phyloP scores from a whole-genome alignment of 352 stramenopile species.

The Pythium folliculosum region DNA sequence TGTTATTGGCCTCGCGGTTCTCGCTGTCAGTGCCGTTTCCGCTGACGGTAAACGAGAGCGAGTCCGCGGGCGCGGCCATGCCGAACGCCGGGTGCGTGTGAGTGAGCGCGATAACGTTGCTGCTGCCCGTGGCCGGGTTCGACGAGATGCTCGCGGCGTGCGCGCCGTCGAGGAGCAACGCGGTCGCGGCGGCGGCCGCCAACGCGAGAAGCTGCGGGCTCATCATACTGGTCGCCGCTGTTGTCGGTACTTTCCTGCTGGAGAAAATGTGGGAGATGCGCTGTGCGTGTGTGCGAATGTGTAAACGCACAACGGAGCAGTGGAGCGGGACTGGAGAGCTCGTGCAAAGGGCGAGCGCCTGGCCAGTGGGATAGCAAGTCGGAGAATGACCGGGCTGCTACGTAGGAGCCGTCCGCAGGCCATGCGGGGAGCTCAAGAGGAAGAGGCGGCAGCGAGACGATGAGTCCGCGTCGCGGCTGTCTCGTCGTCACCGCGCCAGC shows the following conservation, averaged over 20 bases:
- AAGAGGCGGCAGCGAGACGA: not conserved
- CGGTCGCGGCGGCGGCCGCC: not conserved
- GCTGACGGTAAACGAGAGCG: slow-evolving; percentile 1
- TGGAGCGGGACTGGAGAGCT: not conserved
- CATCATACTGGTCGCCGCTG: not conserved
- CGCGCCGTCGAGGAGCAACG: not conserved
- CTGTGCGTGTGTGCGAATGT: not conserved
- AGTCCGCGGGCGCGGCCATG: not conserved
- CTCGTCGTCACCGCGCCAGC: not conserved
- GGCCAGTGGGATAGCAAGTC: slow-evolving; percentile 16
- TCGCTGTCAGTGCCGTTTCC: slow-evolving; percentile 2
- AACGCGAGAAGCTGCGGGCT: slow-evolving; percentile 13
- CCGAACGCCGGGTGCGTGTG: not conserved
- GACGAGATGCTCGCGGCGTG: not conserved
- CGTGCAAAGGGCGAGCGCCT: not conserved
- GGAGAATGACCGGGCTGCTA: slow-evolving; percentile 2
- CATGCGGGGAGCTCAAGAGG: not conserved
- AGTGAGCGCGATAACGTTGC: not conserved
- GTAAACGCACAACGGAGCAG: not conserved
- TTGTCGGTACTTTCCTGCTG: not conserved
- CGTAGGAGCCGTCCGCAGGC: not conserved
- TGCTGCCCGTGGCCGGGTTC: not conserved
- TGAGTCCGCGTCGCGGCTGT: not conserved
- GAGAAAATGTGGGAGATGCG: slow-evolving; percentile 1
- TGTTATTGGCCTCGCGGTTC: slow-evolving; percentile 11